Evolutionary conservation across 805 yeast genomes (phyloP), one percentile per base, ranked within the genome.

Genomic region (Candida sakaeoensis): DNA sequence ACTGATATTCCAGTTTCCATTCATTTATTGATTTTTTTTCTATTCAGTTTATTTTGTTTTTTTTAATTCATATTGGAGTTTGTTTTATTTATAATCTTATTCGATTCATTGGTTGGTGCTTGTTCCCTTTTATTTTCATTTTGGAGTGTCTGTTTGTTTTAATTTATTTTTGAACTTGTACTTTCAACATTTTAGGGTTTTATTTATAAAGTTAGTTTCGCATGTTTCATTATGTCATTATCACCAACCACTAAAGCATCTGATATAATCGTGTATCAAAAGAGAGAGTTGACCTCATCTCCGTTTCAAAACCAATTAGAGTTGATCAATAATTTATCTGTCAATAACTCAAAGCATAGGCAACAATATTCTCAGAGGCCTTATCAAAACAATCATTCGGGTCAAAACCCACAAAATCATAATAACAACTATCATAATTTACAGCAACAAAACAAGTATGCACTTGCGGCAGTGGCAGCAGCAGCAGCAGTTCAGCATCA

Each of bases 401-500:
- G 21, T 21, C 26, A 36, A 10, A 31, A 24, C 24, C 24, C 22
- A 29, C 23, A 35, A 12, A 33, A 33, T 14, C 34, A 37, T 39
- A 36, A 31, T 27, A 32, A 27, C 27, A 39, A 31, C 18, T 34
- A 34, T 30, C 47, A 44, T 15, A 39, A 37, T 32, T 15, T 12
- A 9, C 41, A 37, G 28, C 55, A 49, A 38, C 56, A 50, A 30
- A 49, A 51, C 39, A 54, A 56, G 41, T 56, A 55, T 37, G 52
- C 60, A 1, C 46, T 52, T 35, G 57, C 62, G 13, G 56, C 64
- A 5, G 57, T 54, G 4, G 60, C 61, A 3, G 62, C 59, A 2
- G 57, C 64, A n/a, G 64, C 64, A 12, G 61, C 60, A 12, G 60
- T 54, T 15, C 60, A 53, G 31, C 61, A 58, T 30, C 63, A 54